Conservation (phyloP, 371 early-diverging fungal species). For the Phascolomyces articulosus region DNA sequence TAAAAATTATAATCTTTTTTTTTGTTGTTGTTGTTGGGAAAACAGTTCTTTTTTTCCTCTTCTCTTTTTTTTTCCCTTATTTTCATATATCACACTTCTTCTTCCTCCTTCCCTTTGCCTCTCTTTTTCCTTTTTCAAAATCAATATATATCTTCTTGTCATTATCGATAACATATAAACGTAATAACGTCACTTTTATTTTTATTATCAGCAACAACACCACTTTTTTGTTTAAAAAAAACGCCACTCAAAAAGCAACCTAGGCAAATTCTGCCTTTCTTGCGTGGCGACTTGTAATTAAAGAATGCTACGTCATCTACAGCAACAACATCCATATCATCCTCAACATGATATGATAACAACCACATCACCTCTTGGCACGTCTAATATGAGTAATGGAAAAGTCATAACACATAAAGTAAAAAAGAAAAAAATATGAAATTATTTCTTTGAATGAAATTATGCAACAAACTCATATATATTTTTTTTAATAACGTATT, state of each 20-base stretch:
- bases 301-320: constrained; percentile 6
- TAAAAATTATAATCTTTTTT: neutral
- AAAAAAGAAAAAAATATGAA: too few relatives aligned
- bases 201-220: neutral
- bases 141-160: too few relatives aligned
- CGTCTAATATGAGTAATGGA: constrained; percentile 3
- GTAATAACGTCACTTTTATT: too few relatives aligned
- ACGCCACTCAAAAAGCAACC: constrained; percentile 4
- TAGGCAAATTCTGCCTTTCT: constrained; percentile 3
- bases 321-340: neutral
- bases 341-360: neutral
- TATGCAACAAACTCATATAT: too few relatives aligned
- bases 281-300: neutral
- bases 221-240: neutral
- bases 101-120: neutral
- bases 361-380: neutral
- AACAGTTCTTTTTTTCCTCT: neutral
- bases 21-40: neutral
- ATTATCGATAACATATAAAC: too few relatives aligned
- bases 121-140: neutral
- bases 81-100: too few relatives aligned
- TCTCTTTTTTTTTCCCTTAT: too few relatives aligned
- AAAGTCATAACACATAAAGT: neutral
- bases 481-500: too few relatives aligned
- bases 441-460: too few relatives aligned